Base-by-base conservation (phyloP, 345 rosid genomes). In the Hypericum androsaemum region DNA sequence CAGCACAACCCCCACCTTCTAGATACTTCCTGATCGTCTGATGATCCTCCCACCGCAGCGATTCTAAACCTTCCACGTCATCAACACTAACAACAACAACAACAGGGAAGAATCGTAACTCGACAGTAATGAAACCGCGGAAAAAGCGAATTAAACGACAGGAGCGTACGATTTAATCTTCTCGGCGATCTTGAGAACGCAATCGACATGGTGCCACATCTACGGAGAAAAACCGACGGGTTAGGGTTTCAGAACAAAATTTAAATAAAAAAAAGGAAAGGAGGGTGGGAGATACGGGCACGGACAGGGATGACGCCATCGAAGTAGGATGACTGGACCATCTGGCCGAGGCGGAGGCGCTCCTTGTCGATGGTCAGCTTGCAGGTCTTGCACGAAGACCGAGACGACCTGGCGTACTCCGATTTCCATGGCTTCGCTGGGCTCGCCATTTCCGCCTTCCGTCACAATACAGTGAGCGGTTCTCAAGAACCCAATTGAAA, bases 1-100 rank as follows among this genome's bases (percentile, higher is more conserved):
- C 49, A 41, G 46, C 12, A 17, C 68, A 47, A 68, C 67, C 79
- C 60, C 66, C 72, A 16, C 37, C 47, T 58, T 86, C 90, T 47
- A 80, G 75, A 57, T 82, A 77, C 37, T 68, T 71, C 56, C 90
- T 84, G 37, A 89, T 71, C 56, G 70, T 86, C 62, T 89, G 82
- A 60, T 89, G 97, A 74, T 89, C 97, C 63, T 89, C 96, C 97
- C 97, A 89, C 22, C 97, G 83, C 60, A 89, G 88, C 13, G 80
- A 68, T 66, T 89, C 97, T 59, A 80, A 35, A 46, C 94, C 90
- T 67, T 89, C 95, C 60, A 89, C 88, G 73, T 89, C 97, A 72
- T 86, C 90, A 64, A 69, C 52, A n/a, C 97, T 89, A 69, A 15
- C 44, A 57, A 57, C 16, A 64, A 12, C 43, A 61, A 6, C 55